phyloP scores from a whole-genome alignment of 2,329 filamentous ascomycete species.

The Beauveria sp. region DNA sequence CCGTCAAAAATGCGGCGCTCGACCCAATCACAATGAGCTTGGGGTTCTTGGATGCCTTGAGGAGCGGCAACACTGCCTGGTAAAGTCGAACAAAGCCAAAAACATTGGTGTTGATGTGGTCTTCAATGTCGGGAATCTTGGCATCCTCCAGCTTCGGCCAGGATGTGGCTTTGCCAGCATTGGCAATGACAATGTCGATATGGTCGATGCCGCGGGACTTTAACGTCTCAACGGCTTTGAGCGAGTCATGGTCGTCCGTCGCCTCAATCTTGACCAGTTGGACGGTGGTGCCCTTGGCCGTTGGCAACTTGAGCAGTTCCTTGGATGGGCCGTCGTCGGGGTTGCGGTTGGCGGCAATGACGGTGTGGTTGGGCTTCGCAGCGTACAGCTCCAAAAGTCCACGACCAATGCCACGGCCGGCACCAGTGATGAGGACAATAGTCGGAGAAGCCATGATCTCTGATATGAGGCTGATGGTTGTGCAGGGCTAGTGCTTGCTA shows the following conservation, averaged over 20 bases:
- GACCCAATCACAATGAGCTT: slow-evolving; percentile 33
- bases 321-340: slow-evolving; percentile 19
- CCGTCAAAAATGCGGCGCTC: slow-evolving; percentile 15
- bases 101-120: slow-evolving; percentile 36
- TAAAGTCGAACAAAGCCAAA: slow-evolving; percentile 34
- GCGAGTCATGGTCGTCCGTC: slow-evolving; percentile 24
- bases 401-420: slow-evolving; percentile 30
- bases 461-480: background rate
- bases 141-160: slow-evolving; percentile 25
- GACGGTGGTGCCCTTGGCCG: slow-evolving; percentile 26
- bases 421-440: slow-evolving; percentile 28
- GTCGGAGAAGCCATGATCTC: background rate
- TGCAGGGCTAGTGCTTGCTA: background rate
- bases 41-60: slow-evolving; percentile 26
- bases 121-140: slow-evolving; percentile 25
- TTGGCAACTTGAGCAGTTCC: slow-evolving; percentile 29
- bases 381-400: slow-evolving; percentile 29
- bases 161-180: slow-evolving; percentile 35
- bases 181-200: slow-evolving; percentile 45
- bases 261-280: slow-evolving; percentile 37
- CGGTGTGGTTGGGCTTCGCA: slow-evolving; percentile 48
- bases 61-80: slow-evolving; percentile 33
- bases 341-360: slow-evolving; percentile 33
- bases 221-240: slow-evolving; percentile 25
- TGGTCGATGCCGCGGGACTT: slow-evolving; percentile 27